phyloP scores from a whole-genome alignment of 208 protist genomes.

The Leishmania tropica region DNA sequence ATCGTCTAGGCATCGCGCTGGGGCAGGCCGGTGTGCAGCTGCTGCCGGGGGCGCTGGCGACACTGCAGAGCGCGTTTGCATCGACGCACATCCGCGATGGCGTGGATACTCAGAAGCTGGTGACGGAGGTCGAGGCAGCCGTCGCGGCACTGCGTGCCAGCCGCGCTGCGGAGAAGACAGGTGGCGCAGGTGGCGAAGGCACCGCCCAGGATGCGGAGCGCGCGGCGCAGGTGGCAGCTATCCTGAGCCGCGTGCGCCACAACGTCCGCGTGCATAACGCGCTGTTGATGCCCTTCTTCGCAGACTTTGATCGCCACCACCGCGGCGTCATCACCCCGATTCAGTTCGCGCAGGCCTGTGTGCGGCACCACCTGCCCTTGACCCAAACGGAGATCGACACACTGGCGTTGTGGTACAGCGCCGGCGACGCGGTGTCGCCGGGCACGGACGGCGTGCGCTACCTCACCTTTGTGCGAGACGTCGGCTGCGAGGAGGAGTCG shows the following conservation, averaged over 20 bases:
- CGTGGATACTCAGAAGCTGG: slow-evolving; percentile 50
- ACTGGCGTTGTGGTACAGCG: slow-evolving; percentile 56
- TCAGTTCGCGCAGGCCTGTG: slow-evolving; percentile 70
- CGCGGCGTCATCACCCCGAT: slow-evolving; percentile 62
- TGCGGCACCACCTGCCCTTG: slow-evolving; percentile 68
- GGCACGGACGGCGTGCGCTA: slow-evolving; percentile 53
- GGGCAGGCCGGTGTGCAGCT: slow-evolving; percentile 65
- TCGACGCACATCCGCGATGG: slow-evolving; percentile 25
- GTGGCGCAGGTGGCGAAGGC: slow-evolving; percentile 16
- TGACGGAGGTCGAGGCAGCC: slow-evolving; percentile 39
- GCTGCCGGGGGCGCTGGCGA: slow-evolving; percentile 40
- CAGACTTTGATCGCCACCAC: slow-evolving; percentile 83
- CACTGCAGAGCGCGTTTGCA: slow-evolving; percentile 50
- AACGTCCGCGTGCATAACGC: slow-evolving; percentile 66
- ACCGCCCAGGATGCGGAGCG: slow-evolving; percentile 18
- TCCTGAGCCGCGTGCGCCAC: slow-evolving; percentile 58
- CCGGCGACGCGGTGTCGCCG: slow-evolving; percentile 29
- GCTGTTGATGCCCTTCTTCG: slow-evolving; percentile 84
- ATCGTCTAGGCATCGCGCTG: slow-evolving; percentile 70
- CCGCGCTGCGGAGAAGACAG: slow-evolving; percentile 10
- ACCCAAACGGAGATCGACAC: slow-evolving; percentile 39
- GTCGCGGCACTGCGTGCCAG: slow-evolving; percentile 5
- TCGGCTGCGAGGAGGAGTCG: slow-evolving; percentile 50
- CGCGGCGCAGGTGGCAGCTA: slow-evolving; percentile 15
- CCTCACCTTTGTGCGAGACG: slow-evolving; percentile 69